A percentile compares a stretch with the other conserved stretches of the same genome.
These are phyloP conservation scores for Metschnikowia bowlesiae DNA, from an alignment of 805 yeast species.

Conservation along the genomic window DNA sequence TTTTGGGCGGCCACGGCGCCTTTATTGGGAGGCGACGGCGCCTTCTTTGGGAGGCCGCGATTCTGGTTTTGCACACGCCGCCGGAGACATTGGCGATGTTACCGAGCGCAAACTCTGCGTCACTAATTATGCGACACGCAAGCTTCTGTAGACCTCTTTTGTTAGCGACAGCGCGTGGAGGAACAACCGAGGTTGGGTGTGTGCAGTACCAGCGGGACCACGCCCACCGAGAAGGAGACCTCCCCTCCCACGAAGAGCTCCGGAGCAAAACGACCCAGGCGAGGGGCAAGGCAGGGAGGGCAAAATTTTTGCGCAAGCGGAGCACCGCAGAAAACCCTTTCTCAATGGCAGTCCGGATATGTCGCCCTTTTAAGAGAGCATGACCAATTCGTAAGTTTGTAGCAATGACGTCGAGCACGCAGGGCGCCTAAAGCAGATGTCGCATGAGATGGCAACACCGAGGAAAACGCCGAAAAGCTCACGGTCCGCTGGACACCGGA, in stretches of 20 bases:
- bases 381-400: background rate
- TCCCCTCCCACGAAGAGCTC: too few relatives aligned
- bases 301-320: too few relatives aligned
- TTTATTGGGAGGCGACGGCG: too few relatives aligned
- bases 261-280: too few relatives aligned
- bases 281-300: too few relatives aligned
- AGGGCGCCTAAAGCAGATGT: background rate
- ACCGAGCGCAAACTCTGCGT: background rate
- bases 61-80: too few relatives aligned
- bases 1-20: too few relatives aligned
- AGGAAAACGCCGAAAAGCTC: background rate
- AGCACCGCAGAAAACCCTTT: too few relatives aligned
- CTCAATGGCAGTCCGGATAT: background rate
- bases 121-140: background rate
- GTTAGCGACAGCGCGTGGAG: background rate
- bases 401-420: constrained; percentile 2
- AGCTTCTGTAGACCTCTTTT: background rate
- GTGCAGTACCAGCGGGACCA: background rate
- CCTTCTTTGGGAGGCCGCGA: too few relatives aligned
- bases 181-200: background rate
- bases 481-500: too few relatives aligned
- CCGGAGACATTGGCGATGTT: too few relatives aligned
- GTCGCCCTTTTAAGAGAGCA: background rate
- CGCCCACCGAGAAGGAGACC: background rate
- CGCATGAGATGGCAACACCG: background rate